These are phyloP conservation scores for Diaporthe humulicola DNA, from an alignment of 2,329 filamentous ascomycete genomes.

Conservation along the genomic window DNA sequence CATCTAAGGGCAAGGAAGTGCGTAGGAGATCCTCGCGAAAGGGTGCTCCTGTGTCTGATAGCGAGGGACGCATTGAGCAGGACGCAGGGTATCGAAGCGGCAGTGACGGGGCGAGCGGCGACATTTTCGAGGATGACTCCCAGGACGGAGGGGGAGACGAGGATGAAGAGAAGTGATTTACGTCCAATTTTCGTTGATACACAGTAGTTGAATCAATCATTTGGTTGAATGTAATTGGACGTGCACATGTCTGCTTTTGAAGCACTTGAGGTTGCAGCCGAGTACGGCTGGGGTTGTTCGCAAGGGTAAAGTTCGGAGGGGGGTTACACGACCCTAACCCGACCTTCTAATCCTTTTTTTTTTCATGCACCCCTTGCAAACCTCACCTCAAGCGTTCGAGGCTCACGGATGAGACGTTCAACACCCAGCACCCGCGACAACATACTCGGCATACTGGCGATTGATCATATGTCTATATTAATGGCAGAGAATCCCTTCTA, in stretches of 20 bases:
- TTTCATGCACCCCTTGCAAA: not conserved
- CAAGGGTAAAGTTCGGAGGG: not conserved
- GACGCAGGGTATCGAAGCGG: rapidly evolving
- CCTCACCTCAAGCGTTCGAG: too few relatives aligned
- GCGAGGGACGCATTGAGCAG: not conserved
- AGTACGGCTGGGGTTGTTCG: too few relatives aligned
- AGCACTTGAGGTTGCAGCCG: too few relatives aligned
- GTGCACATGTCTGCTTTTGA: too few relatives aligned
- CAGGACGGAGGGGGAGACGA: constrained; percentile 30
- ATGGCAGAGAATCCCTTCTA: too few relatives aligned
- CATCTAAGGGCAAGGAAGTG: not conserved
- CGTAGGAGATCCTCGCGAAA: not conserved
- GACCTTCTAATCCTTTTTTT: not conserved
- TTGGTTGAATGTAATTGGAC: too few relatives aligned
- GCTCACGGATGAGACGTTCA: not conserved
- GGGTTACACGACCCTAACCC: not conserved
- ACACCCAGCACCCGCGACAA: not conserved
- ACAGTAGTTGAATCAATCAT: too few relatives aligned
- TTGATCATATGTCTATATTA: not conserved
- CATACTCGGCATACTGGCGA: too few relatives aligned
- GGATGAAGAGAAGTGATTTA: not conserved
- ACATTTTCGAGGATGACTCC: not conserved
- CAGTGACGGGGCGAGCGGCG: not conserved
- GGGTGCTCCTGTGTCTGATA: not conserved
- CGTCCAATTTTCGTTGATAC: too few relatives aligned